These are phyloP conservation scores for Rhizoctonia solani DNA, from an alignment of 1,284 basidiomycete species.

Conservation along the genomic window DNA sequence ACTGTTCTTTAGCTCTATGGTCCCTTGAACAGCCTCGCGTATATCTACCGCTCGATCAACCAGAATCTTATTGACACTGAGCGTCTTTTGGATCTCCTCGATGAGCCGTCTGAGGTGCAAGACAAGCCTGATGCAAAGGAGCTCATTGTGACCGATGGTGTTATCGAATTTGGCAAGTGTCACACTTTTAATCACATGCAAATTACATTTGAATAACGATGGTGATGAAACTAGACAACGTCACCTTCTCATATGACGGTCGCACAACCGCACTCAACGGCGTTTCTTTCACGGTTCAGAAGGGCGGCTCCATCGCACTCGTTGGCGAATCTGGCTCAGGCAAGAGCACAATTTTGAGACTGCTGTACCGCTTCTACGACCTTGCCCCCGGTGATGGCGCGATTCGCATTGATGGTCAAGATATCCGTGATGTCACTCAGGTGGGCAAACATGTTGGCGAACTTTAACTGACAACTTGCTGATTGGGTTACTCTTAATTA, in stretches of 20 bases:
- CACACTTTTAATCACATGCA: constrained; percentile 8
- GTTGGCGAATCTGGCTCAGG: constrained; percentile 81
- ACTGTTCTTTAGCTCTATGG: constrained; percentile 60
- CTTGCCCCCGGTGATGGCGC: constrained; percentile 70
- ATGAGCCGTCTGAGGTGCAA: constrained; percentile 78
- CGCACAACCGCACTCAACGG: constrained; percentile 71
- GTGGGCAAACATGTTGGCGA: constrained; percentile 3
- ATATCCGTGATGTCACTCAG: constrained; percentile 85
- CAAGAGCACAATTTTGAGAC: constrained; percentile 80
- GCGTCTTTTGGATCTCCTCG: constrained; percentile 70
- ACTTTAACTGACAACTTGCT: not conserved
- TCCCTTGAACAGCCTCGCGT: constrained; percentile 73
- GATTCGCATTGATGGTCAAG: constrained; percentile 80
- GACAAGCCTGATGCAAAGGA: constrained; percentile 77
- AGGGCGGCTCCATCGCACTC: constrained; percentile 77
- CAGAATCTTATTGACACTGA: constrained; percentile 80
- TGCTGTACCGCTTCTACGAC: constrained; percentile 91
- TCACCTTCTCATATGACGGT: constrained; percentile 82
- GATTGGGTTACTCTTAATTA: not conserved
- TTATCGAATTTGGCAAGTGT: constrained; percentile 81
- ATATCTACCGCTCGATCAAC: constrained; percentile 72
- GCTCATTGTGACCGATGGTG: constrained; percentile 70
- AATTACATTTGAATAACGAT: not conserved
- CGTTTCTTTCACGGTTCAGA: constrained; percentile 83
- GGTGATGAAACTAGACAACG: constrained; percentile 61